Percentiles rank a stretch among this genome's conserved stretches.
phyloP scores from a whole-genome alignment of 2,329 filamentous ascomycete species.

The Annulohypoxylon truncatum region DNA sequence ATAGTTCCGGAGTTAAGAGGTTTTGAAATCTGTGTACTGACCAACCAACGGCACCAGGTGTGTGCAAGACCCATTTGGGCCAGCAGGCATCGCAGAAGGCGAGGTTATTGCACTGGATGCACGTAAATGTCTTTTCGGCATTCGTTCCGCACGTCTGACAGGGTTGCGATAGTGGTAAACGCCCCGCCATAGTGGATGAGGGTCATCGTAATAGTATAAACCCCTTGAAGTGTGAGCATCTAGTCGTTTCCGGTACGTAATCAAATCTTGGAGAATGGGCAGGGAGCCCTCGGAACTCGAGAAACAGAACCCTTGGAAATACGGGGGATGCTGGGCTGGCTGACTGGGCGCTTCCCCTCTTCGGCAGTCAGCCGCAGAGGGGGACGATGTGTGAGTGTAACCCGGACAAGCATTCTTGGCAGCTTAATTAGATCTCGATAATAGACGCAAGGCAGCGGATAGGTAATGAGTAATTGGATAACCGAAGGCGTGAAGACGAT shows the following conservation, averaged over 20 bases:
- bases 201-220: constrained; percentile 32
- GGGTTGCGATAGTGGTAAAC: constrained; percentile 42
- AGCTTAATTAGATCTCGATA: constrained; percentile 1
- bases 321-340: constrained; percentile 24
- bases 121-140: constrained; percentile 46
- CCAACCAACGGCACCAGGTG: constrained; percentile 48
- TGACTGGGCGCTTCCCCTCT: constrained; percentile 35
- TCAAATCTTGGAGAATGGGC: constrained; percentile 26
- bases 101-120: constrained; percentile 51
- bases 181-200: constrained; percentile 36
- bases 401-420: constrained; percentile 30
- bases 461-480: constrained; percentile 23
- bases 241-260: constrained; percentile 42
- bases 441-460: constrained; percentile 10
- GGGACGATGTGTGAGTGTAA: constrained; percentile 28
- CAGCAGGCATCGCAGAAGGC: constrained; percentile 50
- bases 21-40: constrained; percentile 38
- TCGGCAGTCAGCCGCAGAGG: constrained; percentile 38
- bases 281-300: constrained; percentile 34
- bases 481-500: neutral
- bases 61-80: constrained; percentile 49
- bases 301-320: constrained; percentile 16
- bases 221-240: constrained; percentile 34
- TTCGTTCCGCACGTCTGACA: constrained; percentile 49
- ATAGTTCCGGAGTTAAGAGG: constrained; percentile 25